Conservation (phyloP, 169 alveolate genomes). For the Besnoitia besnoiti region DNA sequence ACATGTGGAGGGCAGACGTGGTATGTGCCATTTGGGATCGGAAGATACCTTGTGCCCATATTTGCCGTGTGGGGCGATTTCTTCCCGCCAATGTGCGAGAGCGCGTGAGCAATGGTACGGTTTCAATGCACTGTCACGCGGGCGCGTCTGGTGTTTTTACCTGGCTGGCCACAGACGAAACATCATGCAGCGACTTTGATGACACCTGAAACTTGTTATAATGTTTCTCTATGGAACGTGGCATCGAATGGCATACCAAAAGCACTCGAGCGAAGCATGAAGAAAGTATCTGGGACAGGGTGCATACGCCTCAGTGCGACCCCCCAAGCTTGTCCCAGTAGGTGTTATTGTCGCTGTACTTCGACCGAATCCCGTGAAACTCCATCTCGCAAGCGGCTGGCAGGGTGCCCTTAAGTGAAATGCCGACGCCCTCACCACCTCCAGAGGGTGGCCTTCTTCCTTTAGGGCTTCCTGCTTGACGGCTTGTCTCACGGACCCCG, state of each 20-base stretch:
- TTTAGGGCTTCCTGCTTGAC: not conserved
- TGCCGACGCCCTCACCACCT: not conserved
- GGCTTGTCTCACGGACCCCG: not conserved
- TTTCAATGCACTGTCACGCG: not conserved
- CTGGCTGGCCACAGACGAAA: not conserved
- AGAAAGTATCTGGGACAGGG: not conserved
- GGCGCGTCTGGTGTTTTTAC: not conserved
- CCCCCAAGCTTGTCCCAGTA: slow-evolving; percentile 38
- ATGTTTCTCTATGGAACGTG: not conserved
- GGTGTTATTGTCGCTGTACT: slow-evolving; percentile 28
- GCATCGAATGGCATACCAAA: too few relatives aligned
- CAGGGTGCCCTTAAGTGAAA: not conserved
- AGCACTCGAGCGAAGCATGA: too few relatives aligned
- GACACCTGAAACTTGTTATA: not conserved
- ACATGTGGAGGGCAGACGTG: slow-evolving; percentile 1
- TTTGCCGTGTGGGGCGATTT: not conserved
- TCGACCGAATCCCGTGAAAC: not conserved
- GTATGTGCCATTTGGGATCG: not conserved
- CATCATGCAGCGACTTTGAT: not conserved
- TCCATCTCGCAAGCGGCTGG: not conserved
- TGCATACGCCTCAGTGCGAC: not conserved
- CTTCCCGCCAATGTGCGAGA: not conserved
- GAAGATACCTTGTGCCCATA: not conserved
- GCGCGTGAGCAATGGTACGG: not conserved
- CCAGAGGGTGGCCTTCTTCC: not conserved